These are phyloP conservation scores for Calonectria crousiana DNA, from an alignment of 2,329 filamentous ascomycete species.

Conservation along the genomic window DNA sequence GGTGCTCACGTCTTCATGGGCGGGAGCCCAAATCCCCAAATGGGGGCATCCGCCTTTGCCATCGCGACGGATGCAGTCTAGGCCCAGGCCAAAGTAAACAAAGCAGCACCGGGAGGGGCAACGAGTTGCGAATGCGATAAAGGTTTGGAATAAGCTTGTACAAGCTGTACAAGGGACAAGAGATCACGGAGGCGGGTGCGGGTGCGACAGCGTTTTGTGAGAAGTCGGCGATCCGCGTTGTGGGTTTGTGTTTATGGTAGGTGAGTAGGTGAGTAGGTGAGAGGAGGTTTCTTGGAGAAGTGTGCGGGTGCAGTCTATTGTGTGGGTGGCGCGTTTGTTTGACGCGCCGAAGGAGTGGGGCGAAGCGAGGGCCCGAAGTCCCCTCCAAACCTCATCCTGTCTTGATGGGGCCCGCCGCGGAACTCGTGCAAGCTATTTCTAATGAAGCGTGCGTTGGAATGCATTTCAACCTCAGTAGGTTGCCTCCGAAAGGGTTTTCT, in stretches of 20 bases:
- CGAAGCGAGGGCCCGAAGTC: neutral
- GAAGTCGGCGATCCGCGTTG: conserved; percentile 28
- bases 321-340: conserved; percentile 5
- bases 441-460: neutral
- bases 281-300: conserved; percentile 6
- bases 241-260: conserved; percentile 23
- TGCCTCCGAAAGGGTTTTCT: neutral
- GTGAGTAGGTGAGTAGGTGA: conserved; percentile 14
- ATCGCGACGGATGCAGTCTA: conserved; percentile 42
- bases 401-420: neutral
- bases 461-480: neutral
- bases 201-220: conserved; percentile 14
- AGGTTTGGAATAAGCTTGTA: conserved; percentile 21
- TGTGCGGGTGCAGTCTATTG: neutral
- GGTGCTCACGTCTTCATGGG: conserved; percentile 38
- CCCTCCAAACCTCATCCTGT: neutral
- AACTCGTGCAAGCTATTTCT: neutral
- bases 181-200: conserved; percentile 18
- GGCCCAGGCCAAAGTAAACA: conserved; percentile 43
- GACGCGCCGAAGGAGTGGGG: conserved; percentile 22
- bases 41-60: conserved; percentile 36
- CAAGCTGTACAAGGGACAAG: conserved; percentile 24
- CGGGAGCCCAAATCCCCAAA: conserved; percentile 38
- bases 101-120: conserved; percentile 34
- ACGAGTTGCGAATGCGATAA: conserved; percentile 11